These are phyloP conservation scores for Yamagishiella unicocca DNA, from an alignment of 139 green algal genomes.

Conservation along the genomic window DNA sequence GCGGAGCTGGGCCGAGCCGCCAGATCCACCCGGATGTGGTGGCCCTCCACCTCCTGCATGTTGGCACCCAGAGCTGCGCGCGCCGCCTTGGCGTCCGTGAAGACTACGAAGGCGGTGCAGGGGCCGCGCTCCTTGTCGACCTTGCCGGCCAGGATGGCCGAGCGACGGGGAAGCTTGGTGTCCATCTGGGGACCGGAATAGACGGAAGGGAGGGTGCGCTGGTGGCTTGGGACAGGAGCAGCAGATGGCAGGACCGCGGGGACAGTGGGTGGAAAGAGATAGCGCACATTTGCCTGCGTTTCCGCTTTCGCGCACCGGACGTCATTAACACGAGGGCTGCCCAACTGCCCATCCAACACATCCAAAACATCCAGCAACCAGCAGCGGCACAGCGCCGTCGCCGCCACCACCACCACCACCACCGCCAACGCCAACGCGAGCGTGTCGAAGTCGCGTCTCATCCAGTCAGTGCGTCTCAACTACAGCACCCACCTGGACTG, in stretches of 20 bases:
- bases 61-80: slow-evolving; percentile 77
- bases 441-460: no score
- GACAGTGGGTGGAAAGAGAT: no score
- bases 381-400: neutral
- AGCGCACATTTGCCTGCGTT: no score
- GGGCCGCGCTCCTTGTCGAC: slow-evolving; percentile 57
- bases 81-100: slow-evolving; percentile 57
- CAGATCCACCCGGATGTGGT: slow-evolving; percentile 88
- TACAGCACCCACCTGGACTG: slow-evolving; percentile 57
- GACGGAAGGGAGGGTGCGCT: neutral
- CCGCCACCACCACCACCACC: neutral
- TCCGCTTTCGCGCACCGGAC: no score
- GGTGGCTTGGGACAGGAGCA: no score
- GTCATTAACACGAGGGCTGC: no score
- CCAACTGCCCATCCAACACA: no score
- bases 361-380: no score
- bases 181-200: slow-evolving; percentile 49
- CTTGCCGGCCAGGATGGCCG: slow-evolving; percentile 66
- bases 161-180: slow-evolving; percentile 66
- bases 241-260: no score
- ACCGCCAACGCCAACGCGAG: neutral
- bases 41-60: slow-evolving; percentile 81
- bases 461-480: no score
- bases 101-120: slow-evolving; percentile 87
- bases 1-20: slow-evolving; percentile 57